Percentiles rank a stretch among this genome's conserved stretches.
These are phyloP conservation scores for Epichloe elymi DNA, from an alignment of 2,329 filamentous ascomycete species.

Conservation along the genomic window DNA sequence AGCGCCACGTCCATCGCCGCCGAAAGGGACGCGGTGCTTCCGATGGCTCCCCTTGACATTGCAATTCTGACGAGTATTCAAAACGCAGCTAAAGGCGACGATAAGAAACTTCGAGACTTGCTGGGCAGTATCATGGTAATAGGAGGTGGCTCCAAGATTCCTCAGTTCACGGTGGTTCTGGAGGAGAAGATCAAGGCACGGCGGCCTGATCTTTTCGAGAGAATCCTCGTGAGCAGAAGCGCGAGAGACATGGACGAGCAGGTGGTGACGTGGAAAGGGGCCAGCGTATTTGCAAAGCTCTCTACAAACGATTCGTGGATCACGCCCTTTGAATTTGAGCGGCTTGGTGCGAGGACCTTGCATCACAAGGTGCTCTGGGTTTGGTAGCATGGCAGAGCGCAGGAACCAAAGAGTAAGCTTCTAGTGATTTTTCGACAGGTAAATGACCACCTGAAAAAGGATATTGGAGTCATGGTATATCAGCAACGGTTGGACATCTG, in stretches of 20 bases:
- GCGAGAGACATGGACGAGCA: constrained; percentile 92
- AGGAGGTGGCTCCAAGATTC: constrained; percentile 70
- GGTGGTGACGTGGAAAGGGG: constrained; percentile 97
- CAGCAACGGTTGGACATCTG: background rate
- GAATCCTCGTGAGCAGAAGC: constrained; percentile 52
- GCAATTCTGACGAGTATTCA: constrained; percentile 84
- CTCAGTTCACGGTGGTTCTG: constrained; percentile 66
- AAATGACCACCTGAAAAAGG: background rate
- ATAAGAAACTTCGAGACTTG: constrained; percentile 86
- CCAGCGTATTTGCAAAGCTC: constrained; percentile 87
- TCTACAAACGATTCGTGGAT: constrained; percentile 95
- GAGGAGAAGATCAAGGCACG: constrained; percentile 68
- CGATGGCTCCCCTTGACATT: constrained; percentile 70
- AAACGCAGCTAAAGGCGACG: constrained; percentile 75
- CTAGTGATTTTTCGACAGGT: background rate
- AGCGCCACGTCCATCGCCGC: constrained; percentile 41
- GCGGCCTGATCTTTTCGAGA: constrained; percentile 45
- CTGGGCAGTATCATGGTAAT: constrained; percentile 83
- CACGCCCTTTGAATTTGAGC: constrained; percentile 73
- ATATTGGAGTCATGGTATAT: constrained; percentile 2
- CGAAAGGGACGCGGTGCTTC: constrained; percentile 69
- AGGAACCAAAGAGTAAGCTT: background rate
- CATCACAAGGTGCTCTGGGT: constrained; percentile 67
- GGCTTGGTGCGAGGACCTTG: constrained; percentile 66
- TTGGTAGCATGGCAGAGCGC: constrained; percentile 26